phyloP scores from a whole-genome alignment of 257 asterid species.

The Solanum piurae region DNA sequence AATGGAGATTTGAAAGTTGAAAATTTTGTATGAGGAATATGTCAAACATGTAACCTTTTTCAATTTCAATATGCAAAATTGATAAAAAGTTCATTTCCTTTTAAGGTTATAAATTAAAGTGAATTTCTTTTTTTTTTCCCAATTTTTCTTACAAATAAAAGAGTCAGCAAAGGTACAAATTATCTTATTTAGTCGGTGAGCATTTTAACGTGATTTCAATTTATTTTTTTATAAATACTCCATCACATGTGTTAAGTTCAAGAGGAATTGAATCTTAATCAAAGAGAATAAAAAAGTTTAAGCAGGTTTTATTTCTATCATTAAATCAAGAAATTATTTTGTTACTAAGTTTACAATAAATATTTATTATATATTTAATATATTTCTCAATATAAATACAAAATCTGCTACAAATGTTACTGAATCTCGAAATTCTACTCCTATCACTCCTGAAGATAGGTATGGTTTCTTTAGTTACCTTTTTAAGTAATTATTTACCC shows the following conservation, averaged over 20 bases:
- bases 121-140: neutral
- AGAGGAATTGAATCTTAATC: neutral
- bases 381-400: neutral
- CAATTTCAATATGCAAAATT: neutral
- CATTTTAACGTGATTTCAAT: too few species aligned
- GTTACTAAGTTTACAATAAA: rapidly evolving
- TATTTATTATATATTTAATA: neutral
- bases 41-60: neutral
- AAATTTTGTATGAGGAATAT: neutral
- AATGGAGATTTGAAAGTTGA: neutral
- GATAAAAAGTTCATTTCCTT: neutral
- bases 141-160: neutral
- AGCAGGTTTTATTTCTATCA: neutral
- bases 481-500: neutral
- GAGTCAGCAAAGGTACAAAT: neutral
- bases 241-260: neutral
- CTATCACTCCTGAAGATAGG: neutral
- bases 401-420: neutral
- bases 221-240: too few species aligned
- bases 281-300: neutral
- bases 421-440: rapidly evolving
- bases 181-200: neutral
- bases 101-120: neutral
- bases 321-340: neutral
- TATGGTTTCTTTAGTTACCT: neutral